phyloP scores from a whole-genome alignment of 78 protist species.

The Dictyostelium intermedium region DNA sequence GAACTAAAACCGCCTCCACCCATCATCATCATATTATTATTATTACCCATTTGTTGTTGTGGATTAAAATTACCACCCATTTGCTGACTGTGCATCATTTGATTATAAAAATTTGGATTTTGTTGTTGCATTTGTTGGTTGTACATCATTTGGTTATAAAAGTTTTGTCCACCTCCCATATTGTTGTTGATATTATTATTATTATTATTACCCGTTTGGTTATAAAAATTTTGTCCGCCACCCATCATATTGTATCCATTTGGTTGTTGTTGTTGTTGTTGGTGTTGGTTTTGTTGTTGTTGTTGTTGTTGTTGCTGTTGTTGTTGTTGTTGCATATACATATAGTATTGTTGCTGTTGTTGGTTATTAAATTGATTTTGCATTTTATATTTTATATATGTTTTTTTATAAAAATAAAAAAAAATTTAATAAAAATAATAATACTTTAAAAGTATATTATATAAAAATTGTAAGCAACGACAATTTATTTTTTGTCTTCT shows the following conservation, averaged over 20 bases:
- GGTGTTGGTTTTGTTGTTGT: conserved; percentile 10
- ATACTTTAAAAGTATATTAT: neutral
- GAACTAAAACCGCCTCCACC: neutral
- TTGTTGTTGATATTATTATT: neutral
- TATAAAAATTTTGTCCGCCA: neutral
- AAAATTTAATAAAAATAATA: neutral
- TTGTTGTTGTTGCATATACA: conserved; percentile 11
- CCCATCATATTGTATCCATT: neutral
- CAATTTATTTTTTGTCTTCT: neutral
- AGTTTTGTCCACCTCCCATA: neutral
- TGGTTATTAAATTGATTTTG: conserved; percentile 3
- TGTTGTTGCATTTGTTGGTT: conserved; percentile 11
- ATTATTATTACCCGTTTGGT: neutral
- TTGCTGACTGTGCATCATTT: conserved; percentile 5
- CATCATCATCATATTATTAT: neutral
- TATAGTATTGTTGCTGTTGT: conserved; percentile 8
- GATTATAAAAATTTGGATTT: neutral
- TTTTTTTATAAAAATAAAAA: neutral
- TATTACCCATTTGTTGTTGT: neutral
- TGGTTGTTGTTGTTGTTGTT: conserved; percentile 26
- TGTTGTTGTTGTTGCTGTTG: conserved; percentile 35
- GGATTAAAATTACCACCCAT: neutral
- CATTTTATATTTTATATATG: neutral
- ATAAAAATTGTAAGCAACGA: neutral
- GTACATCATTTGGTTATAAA: neutral